Evolutionary conservation across 306 rosid genomes (phyloP), one percentile per base, ranked within the genome.

Genomic region (Carpinus fangiana): DNA sequence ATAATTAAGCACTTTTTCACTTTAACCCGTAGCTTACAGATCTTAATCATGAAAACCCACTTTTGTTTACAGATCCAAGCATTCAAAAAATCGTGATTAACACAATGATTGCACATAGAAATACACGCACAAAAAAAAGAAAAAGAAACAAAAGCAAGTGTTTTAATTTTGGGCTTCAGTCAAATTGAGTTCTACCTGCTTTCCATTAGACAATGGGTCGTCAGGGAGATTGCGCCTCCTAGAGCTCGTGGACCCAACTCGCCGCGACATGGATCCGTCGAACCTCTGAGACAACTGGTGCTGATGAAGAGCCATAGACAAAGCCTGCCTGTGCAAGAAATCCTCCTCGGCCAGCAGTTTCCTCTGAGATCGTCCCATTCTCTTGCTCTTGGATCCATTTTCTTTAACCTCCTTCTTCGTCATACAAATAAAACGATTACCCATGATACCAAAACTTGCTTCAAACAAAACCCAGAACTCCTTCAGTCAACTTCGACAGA

Each of bases 251-350:
- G 98, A 90, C 61, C 98, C 99, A 78, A 90, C 84, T 83, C 98
- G 78, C 46, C 98, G 71, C 16, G 99, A 96, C 95, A 89, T 93
- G n/a, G 99, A 96, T 12, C 98, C 98, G 14, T 96, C 99, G 69
- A 93, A 93, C 86, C 99, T 91, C 88, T 96, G 99, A 69, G 99
- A 96, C 79, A 87, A 70, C 72, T 95, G 99, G 73, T 93, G 97
- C 83, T 96, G 97, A 7, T 93, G 97, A 78, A 96, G 90, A 47
- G 95, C 97, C 94, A 91, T 87, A 14, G 98, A 91, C 18, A 96
- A 88, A 70, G 98, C 97, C 71, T 96, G 98, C 54, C 84, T 93
- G 89, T 96, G 98, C 83, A 93, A 73, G 48, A 72, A 88, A 82
- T 96, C 99, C 65, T 96, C 99, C 73, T 96, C 99, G 20, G 89